Base-by-base conservation (phyloP, 2,329 filamentous ascomycete genomes). In the Beauveria caledonica region DNA sequence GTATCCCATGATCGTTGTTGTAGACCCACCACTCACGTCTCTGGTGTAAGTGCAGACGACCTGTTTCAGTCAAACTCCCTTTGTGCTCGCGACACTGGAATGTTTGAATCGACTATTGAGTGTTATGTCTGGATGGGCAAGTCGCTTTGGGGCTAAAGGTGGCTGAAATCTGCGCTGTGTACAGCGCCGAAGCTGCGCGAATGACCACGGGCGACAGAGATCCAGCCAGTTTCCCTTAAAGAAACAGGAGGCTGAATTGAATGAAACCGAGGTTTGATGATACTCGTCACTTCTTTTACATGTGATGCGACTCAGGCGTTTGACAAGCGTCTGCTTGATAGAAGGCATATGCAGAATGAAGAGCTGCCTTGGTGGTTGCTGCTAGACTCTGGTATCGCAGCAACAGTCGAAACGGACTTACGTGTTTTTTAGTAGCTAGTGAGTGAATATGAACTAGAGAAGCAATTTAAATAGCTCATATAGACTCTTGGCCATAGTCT, bases 1-100 rank as follows among this genome's bases (percentile, higher is more conserved):
- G 55, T 23, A 50, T 58, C 55, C 36, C 55, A 58, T 58, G 55
- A 58, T 58, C 55, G 29, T 15, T 58, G 29, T 19, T 21, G 36
- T 45, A 36, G 55, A 58, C 55, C 55, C 55, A 58, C 55, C 7
- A 36, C 27, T 48, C 29, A 57, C 44, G 54, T 57, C n/a, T 48
- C 44, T 48, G 42, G 53, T 56, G 54, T 57, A 57, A 57, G 54
- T 57, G 54, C 52, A 27, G 17, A 21, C 25, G 17, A 11, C 17
- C 15, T 55, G 11, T 36, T 36, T 36, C 11, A 36, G 33, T 36
- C 33, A 36, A 36, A 15, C 33, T 19, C 52, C 52, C 46, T 27
- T 40, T 55, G 40, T 55, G 46, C 39, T 46, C 39, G 29, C 54
- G 44, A 57, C 44, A 29, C 25, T 25, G 25, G 21, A 10, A 36